These are phyloP conservation scores for Homolaphlyctis polyrhiza DNA, from an alignment of 371 early-diverging fungal species.

Conservation along the genomic window DNA sequence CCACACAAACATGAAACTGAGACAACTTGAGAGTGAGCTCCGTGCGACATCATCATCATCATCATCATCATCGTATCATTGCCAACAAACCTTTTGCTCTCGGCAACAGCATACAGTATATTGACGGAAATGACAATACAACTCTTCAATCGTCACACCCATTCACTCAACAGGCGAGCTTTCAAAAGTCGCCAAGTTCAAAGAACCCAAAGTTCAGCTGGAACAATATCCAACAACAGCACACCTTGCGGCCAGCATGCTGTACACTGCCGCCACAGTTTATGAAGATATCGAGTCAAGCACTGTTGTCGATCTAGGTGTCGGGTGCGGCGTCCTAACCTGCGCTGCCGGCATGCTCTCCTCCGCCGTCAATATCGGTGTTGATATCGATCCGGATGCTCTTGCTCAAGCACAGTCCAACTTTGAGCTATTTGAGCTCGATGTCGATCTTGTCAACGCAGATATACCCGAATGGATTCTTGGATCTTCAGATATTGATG, in stretches of 20 bases:
- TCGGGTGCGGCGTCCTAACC: conserved; percentile 74
- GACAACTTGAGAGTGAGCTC: conserved; percentile 3
- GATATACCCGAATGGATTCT: background rate
- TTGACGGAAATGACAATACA: background rate
- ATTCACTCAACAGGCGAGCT: conserved; percentile 1
- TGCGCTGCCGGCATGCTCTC: conserved; percentile 60
- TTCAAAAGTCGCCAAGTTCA: conserved; percentile 43
- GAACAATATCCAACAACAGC: conserved; percentile 87
- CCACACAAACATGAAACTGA: background rate
- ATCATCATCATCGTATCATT: too few species aligned
- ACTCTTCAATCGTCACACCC: background rate
- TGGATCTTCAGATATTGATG: too few species aligned
- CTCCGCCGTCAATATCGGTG: conserved; percentile 61
- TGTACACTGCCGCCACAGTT: conserved; percentile 73
- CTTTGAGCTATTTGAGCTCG: conserved; percentile 56
- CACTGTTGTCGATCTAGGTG: conserved; percentile 73
- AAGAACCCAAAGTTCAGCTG: conserved; percentile 70
- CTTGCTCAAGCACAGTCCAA: conserved; percentile 68
- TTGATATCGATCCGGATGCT: conserved; percentile 80
- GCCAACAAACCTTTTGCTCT: too few species aligned
- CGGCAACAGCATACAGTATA: too few species aligned
- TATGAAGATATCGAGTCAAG: conserved; percentile 65
- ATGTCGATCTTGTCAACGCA: background rate
- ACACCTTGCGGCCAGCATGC: conserved; percentile 72
- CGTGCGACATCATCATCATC: too few species aligned